Evolutionary conservation across 164 flowering plant species (phyloP).

Genomic region (Chimonanthus salicifolius): DNA sequence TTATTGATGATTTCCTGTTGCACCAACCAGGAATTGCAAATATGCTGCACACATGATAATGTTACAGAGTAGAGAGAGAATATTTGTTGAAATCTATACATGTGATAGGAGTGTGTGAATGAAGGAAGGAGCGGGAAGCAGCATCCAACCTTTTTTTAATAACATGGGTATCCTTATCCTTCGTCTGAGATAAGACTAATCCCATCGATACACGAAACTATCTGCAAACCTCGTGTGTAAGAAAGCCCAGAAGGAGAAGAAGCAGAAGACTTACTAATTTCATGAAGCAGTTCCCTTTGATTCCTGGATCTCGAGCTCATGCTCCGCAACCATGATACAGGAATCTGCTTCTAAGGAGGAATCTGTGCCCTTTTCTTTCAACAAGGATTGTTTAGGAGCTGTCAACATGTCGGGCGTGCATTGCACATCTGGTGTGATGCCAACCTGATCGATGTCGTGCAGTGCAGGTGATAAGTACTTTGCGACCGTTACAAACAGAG

Average conservation of each 20-base stretch:
- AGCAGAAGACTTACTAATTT: constrained; percentile 6
- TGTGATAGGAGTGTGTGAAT: too few species aligned
- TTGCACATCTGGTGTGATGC: constrained; percentile 81
- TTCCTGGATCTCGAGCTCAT: constrained; percentile 70
- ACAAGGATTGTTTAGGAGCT: constrained; percentile 31
- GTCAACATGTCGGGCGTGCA: constrained; percentile 77
- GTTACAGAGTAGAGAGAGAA: too few species aligned
- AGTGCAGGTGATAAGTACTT: constrained; percentile 87
- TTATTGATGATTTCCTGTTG: too few species aligned
- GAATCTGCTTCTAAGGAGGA: constrained; percentile 81
- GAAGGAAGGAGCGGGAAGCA: too few species aligned
- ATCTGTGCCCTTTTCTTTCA: constrained; percentile 31
- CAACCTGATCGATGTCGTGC: constrained; percentile 92
- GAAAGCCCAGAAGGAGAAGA: neutral
- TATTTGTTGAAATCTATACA: too few species aligned
- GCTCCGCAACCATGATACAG: constrained; percentile 92
- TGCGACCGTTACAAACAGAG: constrained; percentile 87
- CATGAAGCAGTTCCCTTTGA: constrained; percentile 82
- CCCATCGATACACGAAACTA: too few species aligned
- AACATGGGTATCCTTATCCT: too few species aligned
- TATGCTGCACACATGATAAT: too few species aligned
- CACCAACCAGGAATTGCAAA: too few species aligned
- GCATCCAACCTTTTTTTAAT: too few species aligned
- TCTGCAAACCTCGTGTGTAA: too few species aligned
- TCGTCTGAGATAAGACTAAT: too few species aligned